These are phyloP conservation scores for Halophytophthora batemanensis DNA, from an alignment of 352 stramenopile species.

Conservation along the genomic window DNA sequence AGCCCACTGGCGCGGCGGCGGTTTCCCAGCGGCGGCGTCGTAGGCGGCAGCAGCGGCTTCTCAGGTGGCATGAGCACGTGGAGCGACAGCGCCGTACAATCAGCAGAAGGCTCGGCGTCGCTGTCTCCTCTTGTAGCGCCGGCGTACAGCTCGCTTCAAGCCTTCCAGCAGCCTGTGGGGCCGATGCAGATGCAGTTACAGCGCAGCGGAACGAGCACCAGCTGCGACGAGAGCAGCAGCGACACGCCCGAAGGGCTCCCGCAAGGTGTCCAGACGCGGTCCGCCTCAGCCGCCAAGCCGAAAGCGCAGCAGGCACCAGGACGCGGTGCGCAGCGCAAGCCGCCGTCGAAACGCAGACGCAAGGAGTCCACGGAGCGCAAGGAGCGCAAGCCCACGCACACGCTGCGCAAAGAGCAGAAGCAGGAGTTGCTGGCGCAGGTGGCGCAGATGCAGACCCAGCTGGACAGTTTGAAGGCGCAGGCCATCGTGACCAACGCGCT, in stretches of 20 bases:
- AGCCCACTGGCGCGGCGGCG: conserved; percentile 8
- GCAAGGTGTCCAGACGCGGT: no score
- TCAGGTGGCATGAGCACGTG: no score
- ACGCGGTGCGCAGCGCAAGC: conserved; percentile 1
- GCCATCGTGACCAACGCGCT: conserved; percentile 30
- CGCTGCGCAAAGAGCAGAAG: conserved; percentile 27
- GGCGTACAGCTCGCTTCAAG: conserved; percentile 3
- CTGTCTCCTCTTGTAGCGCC: not conserved
- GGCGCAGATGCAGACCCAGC: conserved; percentile 16
- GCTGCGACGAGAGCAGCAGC: conserved; percentile 19
- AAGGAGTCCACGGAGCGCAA: conserved; percentile 9
- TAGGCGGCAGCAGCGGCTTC: no score
- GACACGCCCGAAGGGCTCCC: conserved; percentile 9
- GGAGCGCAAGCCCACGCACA: conserved; percentile 27
- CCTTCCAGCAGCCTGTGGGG: not conserved
- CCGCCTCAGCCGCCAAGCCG: not conserved
- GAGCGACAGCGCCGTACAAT: no score
- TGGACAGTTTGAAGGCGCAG: conserved; percentile 33
- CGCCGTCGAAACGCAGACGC: conserved; percentile 5
- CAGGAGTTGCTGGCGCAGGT: conserved; percentile 24
- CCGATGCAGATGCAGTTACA: not conserved
- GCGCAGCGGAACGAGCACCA: conserved; percentile 16
- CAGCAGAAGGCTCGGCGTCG: not conserved
- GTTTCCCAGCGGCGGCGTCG: conserved; percentile 2
- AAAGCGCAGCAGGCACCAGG: conserved; percentile 1